These are phyloP conservation scores for Saitozyma sp. DNA, from an alignment of 768 basidiomycete species.

Conservation along the genomic window DNA sequence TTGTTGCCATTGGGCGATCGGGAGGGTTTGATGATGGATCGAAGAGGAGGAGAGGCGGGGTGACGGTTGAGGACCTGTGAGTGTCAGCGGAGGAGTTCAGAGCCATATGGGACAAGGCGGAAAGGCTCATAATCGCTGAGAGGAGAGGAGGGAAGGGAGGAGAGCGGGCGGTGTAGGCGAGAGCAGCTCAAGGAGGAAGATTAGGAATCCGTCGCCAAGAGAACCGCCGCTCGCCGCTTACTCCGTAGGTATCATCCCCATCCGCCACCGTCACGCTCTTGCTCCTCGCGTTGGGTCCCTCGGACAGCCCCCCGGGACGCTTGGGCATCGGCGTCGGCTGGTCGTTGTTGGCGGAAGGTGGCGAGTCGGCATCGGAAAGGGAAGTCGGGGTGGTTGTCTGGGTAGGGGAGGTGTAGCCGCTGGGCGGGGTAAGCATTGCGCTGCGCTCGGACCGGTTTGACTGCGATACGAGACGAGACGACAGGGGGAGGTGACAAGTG, in stretches of 20 bases:
- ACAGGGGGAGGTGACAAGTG: conserved; percentile 1
- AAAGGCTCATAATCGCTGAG: not conserved
- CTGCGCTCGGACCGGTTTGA: too few species aligned
- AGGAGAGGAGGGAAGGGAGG: conserved; percentile 1
- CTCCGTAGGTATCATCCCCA: conserved; percentile 71
- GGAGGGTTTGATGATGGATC: conserved; percentile 2
- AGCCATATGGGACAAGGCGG: not conserved
- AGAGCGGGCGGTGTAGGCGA: not conserved
- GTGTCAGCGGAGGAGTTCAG: not conserved
- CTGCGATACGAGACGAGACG: not conserved
- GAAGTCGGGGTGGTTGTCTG: conserved; percentile 27
- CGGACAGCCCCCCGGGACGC: conserved; percentile 36
- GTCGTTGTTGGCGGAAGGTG: conserved; percentile 5
- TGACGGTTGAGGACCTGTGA: conserved; percentile 72
- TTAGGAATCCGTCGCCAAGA: not conserved
- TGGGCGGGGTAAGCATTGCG: not conserved
- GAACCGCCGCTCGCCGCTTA: conserved; percentile 52
- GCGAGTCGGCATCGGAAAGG: conserved; percentile 24
- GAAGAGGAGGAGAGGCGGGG: conserved; percentile 52
- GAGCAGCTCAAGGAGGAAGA: not conserved
- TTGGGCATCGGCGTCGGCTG: not conserved
- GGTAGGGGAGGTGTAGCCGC: conserved; percentile 9
- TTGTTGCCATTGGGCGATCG: conserved; percentile 6
- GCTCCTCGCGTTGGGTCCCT: conserved; percentile 67
- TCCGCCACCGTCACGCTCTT: conserved; percentile 78